These are phyloP conservation scores for Leccinum subgranulosum DNA, from an alignment of 768 basidiomycete species.

Conservation along the genomic window DNA sequence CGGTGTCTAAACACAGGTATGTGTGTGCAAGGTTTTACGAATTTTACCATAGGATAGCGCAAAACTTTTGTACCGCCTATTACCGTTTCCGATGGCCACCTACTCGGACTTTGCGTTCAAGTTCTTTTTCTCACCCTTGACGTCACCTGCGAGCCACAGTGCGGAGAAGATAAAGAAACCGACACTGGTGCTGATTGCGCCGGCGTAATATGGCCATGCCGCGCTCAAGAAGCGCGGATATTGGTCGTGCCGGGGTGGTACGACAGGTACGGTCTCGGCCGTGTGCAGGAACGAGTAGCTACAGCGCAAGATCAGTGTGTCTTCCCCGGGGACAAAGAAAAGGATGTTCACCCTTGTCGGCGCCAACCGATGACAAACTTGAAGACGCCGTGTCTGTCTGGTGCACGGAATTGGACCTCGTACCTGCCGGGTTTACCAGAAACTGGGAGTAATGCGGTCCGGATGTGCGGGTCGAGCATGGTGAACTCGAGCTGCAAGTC, in stretches of 20 bases:
- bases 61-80: slow-evolving; percentile 2
- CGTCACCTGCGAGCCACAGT: slow-evolving; percentile 84
- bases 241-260: slow-evolving; percentile 91
- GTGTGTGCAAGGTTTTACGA: slow-evolving; percentile 20
- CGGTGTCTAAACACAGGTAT: slow-evolving; percentile 19
- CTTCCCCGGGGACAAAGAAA: background rate
- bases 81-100: background rate
- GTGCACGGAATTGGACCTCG: slow-evolving; percentile 80
- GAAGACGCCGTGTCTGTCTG: slow-evolving; percentile 97
- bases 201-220: slow-evolving; percentile 94
- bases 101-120: slow-evolving; percentile 32
- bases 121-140: slow-evolving; percentile 56
- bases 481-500: slow-evolving; percentile 96
- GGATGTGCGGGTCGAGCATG: slow-evolving; percentile 97
- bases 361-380: slow-evolving; percentile 93
- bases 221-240: slow-evolving; percentile 94
- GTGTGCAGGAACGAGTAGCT: slow-evolving; percentile 77
- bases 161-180: slow-evolving; percentile 85
- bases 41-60: slow-evolving; percentile 3
- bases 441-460: slow-evolving; percentile 67
- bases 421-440: slow-evolving; percentile 62
- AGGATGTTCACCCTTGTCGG: slow-evolving; percentile 68
- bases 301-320: background rate
- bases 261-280: slow-evolving; percentile 77
- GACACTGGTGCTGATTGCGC: slow-evolving; percentile 83